A percentile compares a stretch with the other conserved stretches of the same genome.
Evolutionary conservation across 495 filamentous ascomycete species (phyloP).

Genomic region (Talaromyces adpressus): DNA sequence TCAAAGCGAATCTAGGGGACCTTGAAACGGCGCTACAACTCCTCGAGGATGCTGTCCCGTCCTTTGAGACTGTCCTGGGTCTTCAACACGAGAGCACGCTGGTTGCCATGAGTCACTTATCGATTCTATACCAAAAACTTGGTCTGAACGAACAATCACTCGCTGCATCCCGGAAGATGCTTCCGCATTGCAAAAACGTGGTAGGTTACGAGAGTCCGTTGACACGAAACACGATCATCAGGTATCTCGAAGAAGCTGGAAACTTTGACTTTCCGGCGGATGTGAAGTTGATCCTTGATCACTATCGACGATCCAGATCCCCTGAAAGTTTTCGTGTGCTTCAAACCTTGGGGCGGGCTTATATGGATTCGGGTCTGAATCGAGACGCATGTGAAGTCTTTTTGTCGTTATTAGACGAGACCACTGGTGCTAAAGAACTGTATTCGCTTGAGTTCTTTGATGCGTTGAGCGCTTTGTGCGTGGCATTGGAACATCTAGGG

Average conservation of each 20-base stretch:
- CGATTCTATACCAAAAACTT: conserved; percentile 22
- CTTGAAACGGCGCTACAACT: conserved; percentile 22
- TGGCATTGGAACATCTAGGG: conserved; percentile 22
- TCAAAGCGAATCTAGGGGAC: conserved; percentile 22
- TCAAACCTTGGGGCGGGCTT: conserved; percentile 20
- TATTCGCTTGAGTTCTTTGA: conserved; percentile 22
- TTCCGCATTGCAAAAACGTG: conserved; percentile 22
- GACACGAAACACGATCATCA: conserved; percentile 19
- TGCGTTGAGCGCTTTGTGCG: conserved; percentile 23
- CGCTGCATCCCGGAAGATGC: conserved; percentile 15
- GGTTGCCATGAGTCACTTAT: conserved; percentile 23
- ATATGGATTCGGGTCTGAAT: conserved; percentile 24
- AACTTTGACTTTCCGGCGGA: conserved; percentile 26
- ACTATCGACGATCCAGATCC: conserved; percentile 19
- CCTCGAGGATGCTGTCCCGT: conserved; percentile 23
- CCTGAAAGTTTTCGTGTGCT: conserved; percentile 22
- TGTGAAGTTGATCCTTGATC: conserved; percentile 19
- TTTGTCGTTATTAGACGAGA: conserved; percentile 21
- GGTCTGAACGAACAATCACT: conserved; percentile 22
- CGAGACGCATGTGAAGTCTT: conserved; percentile 23
- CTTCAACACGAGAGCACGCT: conserved; percentile 22
- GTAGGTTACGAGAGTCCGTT: conserved; percentile 19
- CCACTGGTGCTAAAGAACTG: conserved; percentile 15
- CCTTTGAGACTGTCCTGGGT: conserved; percentile 23
- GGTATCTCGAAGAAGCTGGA: conserved; percentile 21